Conservation (phyloP, 208 protist genomes). For the Strigomonas culicis region DNA sequence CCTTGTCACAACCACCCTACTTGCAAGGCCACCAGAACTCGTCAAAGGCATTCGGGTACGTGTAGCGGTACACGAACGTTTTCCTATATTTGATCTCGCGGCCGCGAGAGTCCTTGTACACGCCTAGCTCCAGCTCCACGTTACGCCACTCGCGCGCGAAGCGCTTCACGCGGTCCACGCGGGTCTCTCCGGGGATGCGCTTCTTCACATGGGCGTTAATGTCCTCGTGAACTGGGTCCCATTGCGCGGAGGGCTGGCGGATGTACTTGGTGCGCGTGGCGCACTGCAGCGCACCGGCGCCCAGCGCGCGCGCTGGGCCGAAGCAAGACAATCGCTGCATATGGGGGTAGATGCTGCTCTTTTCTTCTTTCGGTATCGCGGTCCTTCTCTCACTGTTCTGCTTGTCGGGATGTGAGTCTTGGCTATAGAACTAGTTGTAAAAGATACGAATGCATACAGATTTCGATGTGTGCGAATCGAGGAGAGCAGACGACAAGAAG, state of each 20-base stretch:
- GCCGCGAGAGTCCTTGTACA: constrained; percentile 85
- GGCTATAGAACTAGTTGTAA: neutral
- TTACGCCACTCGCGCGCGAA: constrained; percentile 91
- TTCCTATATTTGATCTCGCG: constrained; percentile 89
- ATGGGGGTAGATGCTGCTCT: neutral
- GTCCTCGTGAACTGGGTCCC: constrained; percentile 87
- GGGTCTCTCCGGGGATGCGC: constrained; percentile 87
- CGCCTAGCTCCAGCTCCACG: constrained; percentile 84
- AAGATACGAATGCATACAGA: neutral
- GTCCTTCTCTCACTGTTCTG: neutral
- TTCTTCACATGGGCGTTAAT: constrained; percentile 91
- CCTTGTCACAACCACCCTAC: constrained; percentile 23
- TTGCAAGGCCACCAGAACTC: constrained; percentile 91
- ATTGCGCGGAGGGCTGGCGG: constrained; percentile 74
- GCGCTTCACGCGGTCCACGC: constrained; percentile 80
- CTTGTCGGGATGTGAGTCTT: neutral
- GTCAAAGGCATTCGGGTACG: constrained; percentile 89
- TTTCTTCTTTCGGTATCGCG: neutral
- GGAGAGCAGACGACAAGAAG: constrained; percentile 8
- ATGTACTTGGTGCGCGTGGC: constrained; percentile 67
- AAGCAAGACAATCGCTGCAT: constrained; percentile 12
- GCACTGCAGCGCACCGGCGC: constrained; percentile 1
- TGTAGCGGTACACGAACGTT: constrained; percentile 90
- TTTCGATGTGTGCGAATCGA: neutral
- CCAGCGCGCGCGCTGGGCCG: constrained; percentile 13